Percentiles rank a stretch among this genome's conserved stretches.
phyloP scores from a whole-genome alignment of 2,329 filamentous ascomycete genomes.

The Colletotrichum agaves region DNA sequence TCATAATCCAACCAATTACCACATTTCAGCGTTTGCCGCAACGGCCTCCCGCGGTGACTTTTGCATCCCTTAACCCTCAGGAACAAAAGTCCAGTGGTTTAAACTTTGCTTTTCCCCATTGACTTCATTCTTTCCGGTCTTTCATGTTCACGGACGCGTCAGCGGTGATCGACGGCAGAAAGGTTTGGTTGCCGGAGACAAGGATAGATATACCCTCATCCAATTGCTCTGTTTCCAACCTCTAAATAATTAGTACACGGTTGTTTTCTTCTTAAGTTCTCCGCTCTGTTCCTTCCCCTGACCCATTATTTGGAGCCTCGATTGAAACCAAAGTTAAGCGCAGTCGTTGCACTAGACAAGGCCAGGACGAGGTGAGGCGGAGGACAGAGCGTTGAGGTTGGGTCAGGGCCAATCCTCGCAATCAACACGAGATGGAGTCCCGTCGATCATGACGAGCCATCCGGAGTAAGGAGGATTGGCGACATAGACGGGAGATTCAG shows the following conservation, averaged over 20 bases:
- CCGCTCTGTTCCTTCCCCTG: background rate
- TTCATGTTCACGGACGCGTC: conserved; percentile 17
- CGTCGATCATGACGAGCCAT: conserved; percentile 27
- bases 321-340: conserved; percentile 1
- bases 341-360: conserved; percentile 4
- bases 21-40: no score
- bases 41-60: no score
- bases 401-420: background rate
- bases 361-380: conserved; percentile 21
- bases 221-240: background rate
- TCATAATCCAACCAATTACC: background rate
- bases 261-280: background rate
- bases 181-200: background rate
- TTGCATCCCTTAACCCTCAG: no score
- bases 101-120: no score
- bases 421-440: conserved; percentile 12
- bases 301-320: background rate
- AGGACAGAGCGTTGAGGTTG: conserved; percentile 19
- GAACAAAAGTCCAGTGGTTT: no score
- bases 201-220: background rate
- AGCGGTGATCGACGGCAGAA: conserved; percentile 10
- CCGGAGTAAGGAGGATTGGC: background rate
- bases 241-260: background rate
- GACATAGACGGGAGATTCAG: background rate
- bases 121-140: no score